phyloP scores from a whole-genome alignment of 441 rosid species.

The Breynia disticha region DNA sequence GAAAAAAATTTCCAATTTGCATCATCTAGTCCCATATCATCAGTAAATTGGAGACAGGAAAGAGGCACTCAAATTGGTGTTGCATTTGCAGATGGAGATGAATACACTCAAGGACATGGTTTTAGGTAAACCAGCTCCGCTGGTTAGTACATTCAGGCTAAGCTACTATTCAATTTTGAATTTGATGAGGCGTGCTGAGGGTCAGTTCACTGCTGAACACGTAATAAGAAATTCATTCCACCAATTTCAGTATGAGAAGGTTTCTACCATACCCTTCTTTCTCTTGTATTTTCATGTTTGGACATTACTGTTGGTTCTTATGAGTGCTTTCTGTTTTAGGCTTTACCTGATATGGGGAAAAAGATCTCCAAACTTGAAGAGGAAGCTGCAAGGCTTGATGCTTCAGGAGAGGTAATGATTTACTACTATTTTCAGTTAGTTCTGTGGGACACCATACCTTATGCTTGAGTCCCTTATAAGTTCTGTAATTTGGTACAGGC shows the following conservation, averaged over 20 bases:
- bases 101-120: slow-evolving; percentile 79
- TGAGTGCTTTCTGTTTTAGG: slow-evolving; percentile 30
- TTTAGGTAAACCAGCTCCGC: slow-evolving; percentile 97
- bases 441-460: slow-evolving; percentile 9
- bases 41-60: no score
- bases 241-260: slow-evolving; percentile 97
- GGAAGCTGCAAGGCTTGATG: slow-evolving; percentile 82
- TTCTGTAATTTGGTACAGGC: slow-evolving; percentile 36
- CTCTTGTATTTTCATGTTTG: slow-evolving; percentile 6
- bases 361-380: slow-evolving; percentile 79
- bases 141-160: slow-evolving; percentile 93
- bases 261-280: slow-evolving; percentile 20
- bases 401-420: slow-evolving; percentile 75
- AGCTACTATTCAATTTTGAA: slow-evolving; percentile 97
- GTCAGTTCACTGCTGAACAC: slow-evolving; percentile 95
- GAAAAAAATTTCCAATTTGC: neutral
- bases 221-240: slow-evolving; percentile 93
- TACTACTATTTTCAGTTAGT: slow-evolving; percentile 8
- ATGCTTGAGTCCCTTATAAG: neutral
- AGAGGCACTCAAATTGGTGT: neutral
- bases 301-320: slow-evolving; percentile 10
- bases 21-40: neutral
- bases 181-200: slow-evolving; percentile 96
- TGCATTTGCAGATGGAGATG: slow-evolving; percentile 79
- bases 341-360: slow-evolving; percentile 76